Base-by-base conservation (phyloP, 1,284 basidiomycete species). In the Papiliotrema laurentii region DNA sequence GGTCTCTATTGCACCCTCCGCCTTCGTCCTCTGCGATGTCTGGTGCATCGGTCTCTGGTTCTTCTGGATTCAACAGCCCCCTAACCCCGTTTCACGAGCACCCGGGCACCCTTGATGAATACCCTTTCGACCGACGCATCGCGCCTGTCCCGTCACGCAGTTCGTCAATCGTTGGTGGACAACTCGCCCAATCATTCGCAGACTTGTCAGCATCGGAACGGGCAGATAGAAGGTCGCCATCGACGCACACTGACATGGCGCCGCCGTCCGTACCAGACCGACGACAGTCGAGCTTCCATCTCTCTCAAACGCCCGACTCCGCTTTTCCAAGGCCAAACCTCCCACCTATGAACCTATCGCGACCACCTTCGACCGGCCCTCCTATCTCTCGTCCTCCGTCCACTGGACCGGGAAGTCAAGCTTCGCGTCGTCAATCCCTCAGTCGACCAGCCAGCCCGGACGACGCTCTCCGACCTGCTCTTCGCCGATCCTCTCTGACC, bases 161-260 rank as follows among this genome's bases (percentile, higher is more conserved):
- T 22, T 53, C 58, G 9, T 68, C 68, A 0, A 48, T 70, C 19
- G 66, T 67, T 1, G 62, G 66, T 5, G 68, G 68, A 2, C 67
- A 63, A 18, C 55, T 69, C 2, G 57, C 66, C 0, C 48, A 59
- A 26, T 65, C 65, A 21, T 69, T 72, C 42, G 67, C 69, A 3
- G 67, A 65, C 37, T 56, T 70, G 4, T 48, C 56, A 3, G 62
- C 69, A 0, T 41, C 51, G 0, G 64, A 43, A 38, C 31, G 49
- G 24, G 43, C 28, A 34, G 47, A 54, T 43, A 16, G 45, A 39
- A 2, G 36, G 31, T 21, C 51, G 35, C 31, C 45, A 16, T 5
- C 35, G 14, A 11, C 45, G 5, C 19, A 14, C 24, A 38, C 24
- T 4, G 44, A 45, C 10, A 45, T 45, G 44, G 25, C 25, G 22